A percentile compares a stretch with the other conserved stretches of the same genome.
Conservation (phyloP, 2,329 filamentous ascomycete species). For the Trichoderma sp. region DNA sequence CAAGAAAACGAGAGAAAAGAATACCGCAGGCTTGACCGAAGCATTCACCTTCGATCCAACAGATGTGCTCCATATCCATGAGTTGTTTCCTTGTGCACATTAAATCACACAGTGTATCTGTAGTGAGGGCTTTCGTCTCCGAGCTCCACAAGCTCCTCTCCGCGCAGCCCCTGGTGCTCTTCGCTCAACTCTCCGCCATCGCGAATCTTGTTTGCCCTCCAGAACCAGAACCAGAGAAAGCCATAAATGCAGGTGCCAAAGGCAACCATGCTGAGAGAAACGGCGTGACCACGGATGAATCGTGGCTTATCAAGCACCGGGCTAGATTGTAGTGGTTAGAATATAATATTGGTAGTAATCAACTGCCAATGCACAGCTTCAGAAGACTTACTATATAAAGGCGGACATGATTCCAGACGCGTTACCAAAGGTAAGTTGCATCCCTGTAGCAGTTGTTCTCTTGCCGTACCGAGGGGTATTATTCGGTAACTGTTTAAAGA, state of each 20-base stretch:
- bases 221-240: conserved; percentile 53
- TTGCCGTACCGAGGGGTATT: conserved; percentile 75
- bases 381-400: conserved; percentile 52
- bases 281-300: conserved; percentile 60
- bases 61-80: not conserved
- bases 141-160: conserved; percentile 48
- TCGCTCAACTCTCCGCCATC: conserved; percentile 38
- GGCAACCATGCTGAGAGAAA: conserved; percentile 56
- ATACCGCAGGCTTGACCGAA: not conserved
- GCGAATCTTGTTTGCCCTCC: conserved; percentile 45
- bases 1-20: not conserved
- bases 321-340: conserved; percentile 28
- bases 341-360: not conserved
- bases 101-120: conserved; percentile 44
- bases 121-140: conserved; percentile 52
- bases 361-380: not conserved
- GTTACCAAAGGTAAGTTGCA: conserved; percentile 71
- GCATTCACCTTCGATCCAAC: not conserved
- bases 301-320: conserved; percentile 48
- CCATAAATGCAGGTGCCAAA: conserved; percentile 52
- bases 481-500: conserved; percentile 45
- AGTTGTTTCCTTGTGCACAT: not conserved
- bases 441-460: conserved; percentile 65
- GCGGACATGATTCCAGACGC: conserved; percentile 69
- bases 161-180: conserved; percentile 39